Conservation (phyloP, 2,329 filamentous ascomycete species). For the Ophiostoma sp. region DNA sequence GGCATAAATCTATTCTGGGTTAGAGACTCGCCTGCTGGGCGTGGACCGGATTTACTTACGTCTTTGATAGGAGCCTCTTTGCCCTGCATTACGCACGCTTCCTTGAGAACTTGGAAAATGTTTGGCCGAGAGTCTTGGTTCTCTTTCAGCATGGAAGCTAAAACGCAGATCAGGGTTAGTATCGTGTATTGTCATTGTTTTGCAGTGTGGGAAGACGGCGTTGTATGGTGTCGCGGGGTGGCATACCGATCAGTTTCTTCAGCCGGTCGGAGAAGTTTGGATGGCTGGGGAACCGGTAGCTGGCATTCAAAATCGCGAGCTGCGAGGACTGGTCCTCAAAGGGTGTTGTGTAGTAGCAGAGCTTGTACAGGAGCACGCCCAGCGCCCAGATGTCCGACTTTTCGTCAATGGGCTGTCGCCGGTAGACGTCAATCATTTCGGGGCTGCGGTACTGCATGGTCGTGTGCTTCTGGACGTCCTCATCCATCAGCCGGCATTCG, state of each 20-base stretch:
- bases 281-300: slow-evolving; percentile 83
- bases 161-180: background rate
- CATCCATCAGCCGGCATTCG: slow-evolving; percentile 88
- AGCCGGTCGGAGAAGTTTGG: slow-evolving; percentile 84
- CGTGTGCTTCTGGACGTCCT: slow-evolving; percentile 94
- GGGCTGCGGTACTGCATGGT: slow-evolving; percentile 96
- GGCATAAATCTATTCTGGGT: slow-evolving; percentile 59
- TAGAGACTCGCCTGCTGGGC: background rate
- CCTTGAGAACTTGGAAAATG: slow-evolving; percentile 86
- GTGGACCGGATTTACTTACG: slow-evolving; percentile 42
- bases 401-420: slow-evolving; percentile 93
- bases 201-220: background rate
- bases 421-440: slow-evolving; percentile 98
- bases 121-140: slow-evolving; percentile 73
- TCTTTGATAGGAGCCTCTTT: slow-evolving; percentile 83
- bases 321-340: slow-evolving; percentile 91
- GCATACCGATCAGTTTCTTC: slow-evolving; percentile 80
- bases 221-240: background rate
- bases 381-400: slow-evolving; percentile 98
- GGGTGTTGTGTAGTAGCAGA: slow-evolving; percentile 98
- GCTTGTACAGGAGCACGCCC: slow-evolving; percentile 90
- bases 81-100: slow-evolving; percentile 84
- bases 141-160: slow-evolving; percentile 86
- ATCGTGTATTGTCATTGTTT: background rate
- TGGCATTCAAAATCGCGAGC: slow-evolving; percentile 93